Percentiles rank a stretch among this genome's conserved stretches.
Evolutionary conservation across 2,329 filamentous ascomycete genomes (phyloP).

Genomic region (Colletotrichum sp.): DNA sequence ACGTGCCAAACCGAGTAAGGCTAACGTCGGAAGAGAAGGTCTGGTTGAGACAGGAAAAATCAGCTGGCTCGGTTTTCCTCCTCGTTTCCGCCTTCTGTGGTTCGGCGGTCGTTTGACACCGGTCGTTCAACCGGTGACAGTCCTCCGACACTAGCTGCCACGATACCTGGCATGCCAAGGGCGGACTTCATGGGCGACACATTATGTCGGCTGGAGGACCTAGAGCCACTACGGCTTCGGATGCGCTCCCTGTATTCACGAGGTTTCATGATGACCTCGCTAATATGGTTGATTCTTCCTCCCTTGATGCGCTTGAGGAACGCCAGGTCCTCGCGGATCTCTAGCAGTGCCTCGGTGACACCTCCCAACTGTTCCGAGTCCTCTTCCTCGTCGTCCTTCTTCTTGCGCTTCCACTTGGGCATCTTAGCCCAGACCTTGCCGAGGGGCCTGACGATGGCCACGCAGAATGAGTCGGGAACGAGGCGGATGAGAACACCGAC

Average conservation of each 20-base stretch:
- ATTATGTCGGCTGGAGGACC: conserved; percentile 20
- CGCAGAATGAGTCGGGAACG: conserved; percentile 20
- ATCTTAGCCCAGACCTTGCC: conserved; percentile 18
- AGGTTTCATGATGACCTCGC: conserved; percentile 62
- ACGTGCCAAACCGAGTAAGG: neutral
- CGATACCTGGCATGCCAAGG: conserved; percentile 24
- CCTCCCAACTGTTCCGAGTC: conserved; percentile 38
- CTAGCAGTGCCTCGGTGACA: conserved; percentile 48
- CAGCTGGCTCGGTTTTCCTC: neutral
- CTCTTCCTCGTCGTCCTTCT: conserved; percentile 24
- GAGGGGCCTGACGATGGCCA: conserved; percentile 24
- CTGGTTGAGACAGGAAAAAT: neutral
- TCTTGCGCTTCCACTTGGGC: conserved; percentile 22
- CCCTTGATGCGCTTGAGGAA: conserved; percentile 67
- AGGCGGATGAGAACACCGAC: conserved; percentile 70
- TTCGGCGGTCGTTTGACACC: neutral
- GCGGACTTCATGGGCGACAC: conserved; percentile 23
- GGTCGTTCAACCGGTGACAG: conserved; percentile 19
- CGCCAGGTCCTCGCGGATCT: conserved; percentile 66
- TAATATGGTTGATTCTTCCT: conserved; percentile 63
- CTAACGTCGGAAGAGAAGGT: neutral
- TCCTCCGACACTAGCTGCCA: conserved; percentile 25
- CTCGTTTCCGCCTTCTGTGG: neutral
- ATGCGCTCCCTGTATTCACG: conserved; percentile 43
- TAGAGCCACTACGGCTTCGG: conserved; percentile 21